Evolutionary conservation across 768 basidiomycete species (phyloP), one percentile per base, ranked within the genome.

Genomic region (Amanita subjunquillea): DNA sequence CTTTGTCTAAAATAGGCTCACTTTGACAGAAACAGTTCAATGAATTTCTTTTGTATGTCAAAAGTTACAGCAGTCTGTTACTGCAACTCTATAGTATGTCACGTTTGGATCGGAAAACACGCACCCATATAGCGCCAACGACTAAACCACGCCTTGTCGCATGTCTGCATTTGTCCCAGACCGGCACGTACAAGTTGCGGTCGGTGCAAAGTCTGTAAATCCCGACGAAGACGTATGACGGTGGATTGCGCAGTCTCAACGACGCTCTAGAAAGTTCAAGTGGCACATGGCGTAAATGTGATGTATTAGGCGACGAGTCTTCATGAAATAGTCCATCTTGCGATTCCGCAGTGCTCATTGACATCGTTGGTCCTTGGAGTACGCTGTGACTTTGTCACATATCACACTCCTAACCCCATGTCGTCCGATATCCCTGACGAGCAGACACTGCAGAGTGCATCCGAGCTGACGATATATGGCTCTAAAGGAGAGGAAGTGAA

Each of bases 111-210:
- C 3, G 25, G n/a, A 6, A 30, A 41, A 17, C 20, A 67, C 75
- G 37, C 60, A 85, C 88, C 88, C 88, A 91, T 30, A 77, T 64
- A 0, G 75, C 62, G 0, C 85, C 91, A 38, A 90, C 84, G 13
- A 77, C 65, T 0, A 77, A 69, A 0, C 93, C 92, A 17, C 91
- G 71, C 44, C 74, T 62, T 1, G 79, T 77, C 0, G 87, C 93
- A 66, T 94, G 85, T 56, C 74, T 78, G 63, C 91, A 88, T 68
- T 91, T 93, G 61, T 86, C 70, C 89, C 92, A 91, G 6, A 86
- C 82, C 3, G 91, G 90, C 23, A 72, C 68, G 55, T 80, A 83
- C 32, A 95, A 69, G 12, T 67, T 67, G 37, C 76, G 72, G 64
- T 94, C 91, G 0, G 86, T 90, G 60, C 81, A 75, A 5, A 96